Evolutionary conservation across 2,329 filamentous ascomycete genomes (phyloP).

Genomic region (Hansfordia pulvinata): DNA sequence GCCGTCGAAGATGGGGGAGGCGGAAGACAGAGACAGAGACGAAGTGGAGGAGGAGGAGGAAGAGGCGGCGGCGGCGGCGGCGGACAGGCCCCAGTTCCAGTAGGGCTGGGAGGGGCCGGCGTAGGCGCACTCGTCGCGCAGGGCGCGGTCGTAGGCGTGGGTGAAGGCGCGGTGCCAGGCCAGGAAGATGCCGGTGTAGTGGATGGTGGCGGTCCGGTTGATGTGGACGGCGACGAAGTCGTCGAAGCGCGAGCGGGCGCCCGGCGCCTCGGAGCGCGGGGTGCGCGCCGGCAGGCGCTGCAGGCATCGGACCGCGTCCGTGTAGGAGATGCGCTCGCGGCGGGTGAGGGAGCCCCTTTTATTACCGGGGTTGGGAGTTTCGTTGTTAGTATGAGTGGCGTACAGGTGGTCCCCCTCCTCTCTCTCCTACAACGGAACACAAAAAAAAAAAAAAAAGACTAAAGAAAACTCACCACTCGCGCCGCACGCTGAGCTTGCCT

Average conservation of each 20-base stretch:
- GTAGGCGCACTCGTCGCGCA: slow-evolving; percentile 24
- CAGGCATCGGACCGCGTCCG: slow-evolving; percentile 29
- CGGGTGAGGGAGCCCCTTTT: slow-evolving; percentile 16
- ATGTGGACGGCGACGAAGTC: slow-evolving; percentile 26
- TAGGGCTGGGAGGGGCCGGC: slow-evolving; percentile 18
- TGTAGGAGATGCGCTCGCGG: slow-evolving; percentile 23
- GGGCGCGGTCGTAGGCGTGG: slow-evolving; percentile 14
- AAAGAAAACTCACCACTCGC: no score
- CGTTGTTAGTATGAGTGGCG: no score
- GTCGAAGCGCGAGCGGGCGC: slow-evolving; percentile 23
- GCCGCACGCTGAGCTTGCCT: no score
- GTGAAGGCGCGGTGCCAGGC: slow-evolving; percentile 6
- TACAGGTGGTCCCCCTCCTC: no score
- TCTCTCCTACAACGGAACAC: no score
- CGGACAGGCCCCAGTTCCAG: slow-evolving; percentile 28
- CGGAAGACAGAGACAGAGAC: no score
- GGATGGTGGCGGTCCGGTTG: slow-evolving; percentile 18
- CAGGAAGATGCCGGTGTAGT: slow-evolving; percentile 12
- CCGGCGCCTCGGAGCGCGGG: slow-evolving; percentile 20
- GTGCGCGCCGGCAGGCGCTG: slow-evolving; percentile 21
- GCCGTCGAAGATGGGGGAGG: slow-evolving; percentile 20
- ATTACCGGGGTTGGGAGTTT: no score
- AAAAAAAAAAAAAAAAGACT: no score
- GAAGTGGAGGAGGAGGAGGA: slow-evolving; percentile 36
- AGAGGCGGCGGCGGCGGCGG: slow-evolving; percentile 22